These are phyloP conservation scores for Discostella stelligeroides DNA, from an alignment of 108 stramenopile genomes.

Conservation along the genomic window DNA sequence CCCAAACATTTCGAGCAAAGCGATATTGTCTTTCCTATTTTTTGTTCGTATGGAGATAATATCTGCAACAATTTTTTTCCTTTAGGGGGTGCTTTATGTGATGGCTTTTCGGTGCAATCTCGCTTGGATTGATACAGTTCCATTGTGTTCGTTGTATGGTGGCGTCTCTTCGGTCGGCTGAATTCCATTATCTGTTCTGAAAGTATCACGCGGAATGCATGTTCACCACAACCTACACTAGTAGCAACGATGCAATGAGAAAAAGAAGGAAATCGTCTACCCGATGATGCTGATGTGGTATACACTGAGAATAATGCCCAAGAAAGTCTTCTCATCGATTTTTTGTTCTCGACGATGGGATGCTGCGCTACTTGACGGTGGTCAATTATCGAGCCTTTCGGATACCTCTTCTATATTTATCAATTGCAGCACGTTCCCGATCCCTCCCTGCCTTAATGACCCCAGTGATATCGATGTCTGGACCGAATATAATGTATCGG, in stretches of 20 bases:
- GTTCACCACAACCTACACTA: no score
- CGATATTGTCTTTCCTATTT: conserved; percentile 28
- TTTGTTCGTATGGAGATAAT: conserved; percentile 44
- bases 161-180: no score
- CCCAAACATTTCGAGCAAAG: conserved; percentile 62
- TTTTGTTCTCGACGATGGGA: not conserved
- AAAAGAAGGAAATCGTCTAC: no score
- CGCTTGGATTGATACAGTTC: not conserved
- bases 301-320: no score
- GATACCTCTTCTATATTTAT: conserved; percentile 67
- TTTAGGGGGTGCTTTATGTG: not conserved
- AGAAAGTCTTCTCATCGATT: not conserved
- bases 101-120: not conserved
- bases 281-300: no score
- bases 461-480: conserved; percentile 53
- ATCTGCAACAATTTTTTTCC: not conserved
- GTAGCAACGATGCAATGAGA: no score
- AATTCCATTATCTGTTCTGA: no score
- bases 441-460: conserved; percentile 55
- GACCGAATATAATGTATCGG: conserved; percentile 83
- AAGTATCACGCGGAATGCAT: no score
- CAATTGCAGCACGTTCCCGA: conserved; percentile 59
- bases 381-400: conserved; percentile 47
- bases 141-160: not conserved
- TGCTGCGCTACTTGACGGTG: not conserved